Conservation (phyloP, 148 eudicot species). For the Limonium bicolor region DNA sequence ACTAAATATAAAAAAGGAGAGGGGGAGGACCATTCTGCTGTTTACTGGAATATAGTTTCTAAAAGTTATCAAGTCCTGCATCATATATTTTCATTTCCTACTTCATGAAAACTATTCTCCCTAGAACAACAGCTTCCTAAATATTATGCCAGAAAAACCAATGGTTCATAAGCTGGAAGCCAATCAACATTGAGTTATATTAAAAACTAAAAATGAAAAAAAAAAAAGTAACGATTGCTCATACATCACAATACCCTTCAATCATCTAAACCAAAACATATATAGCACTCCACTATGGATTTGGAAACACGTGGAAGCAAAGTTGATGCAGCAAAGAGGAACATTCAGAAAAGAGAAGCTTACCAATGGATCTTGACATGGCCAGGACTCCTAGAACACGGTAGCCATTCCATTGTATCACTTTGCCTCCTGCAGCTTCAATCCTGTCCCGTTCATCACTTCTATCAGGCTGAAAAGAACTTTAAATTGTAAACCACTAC, state of each 20-base stretch:
- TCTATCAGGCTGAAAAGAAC: conserved; percentile 35
- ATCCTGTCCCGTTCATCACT: conserved; percentile 64
- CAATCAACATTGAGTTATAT: too few relatives aligned
- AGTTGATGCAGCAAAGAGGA: background rate
- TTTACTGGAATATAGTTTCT: too few relatives aligned
- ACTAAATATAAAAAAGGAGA: too few relatives aligned
- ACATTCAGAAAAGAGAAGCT: conserved; percentile 6
- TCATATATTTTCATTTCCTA: too few relatives aligned
- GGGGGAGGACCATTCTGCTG: too few relatives aligned
- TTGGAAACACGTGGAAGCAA: background rate
- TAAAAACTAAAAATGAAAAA: background rate
- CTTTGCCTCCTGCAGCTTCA: conserved; percentile 61
- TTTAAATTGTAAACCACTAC: background rate
- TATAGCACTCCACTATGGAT: background rate
- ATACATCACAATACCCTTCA: background rate
- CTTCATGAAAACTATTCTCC: too few relatives aligned
- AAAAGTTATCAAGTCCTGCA: too few relatives aligned
- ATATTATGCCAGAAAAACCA: too few relatives aligned
- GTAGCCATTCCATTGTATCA: conserved; percentile 58
- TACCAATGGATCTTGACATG: conserved; percentile 67
- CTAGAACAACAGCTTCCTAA: too few relatives aligned
- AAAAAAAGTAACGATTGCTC: background rate
- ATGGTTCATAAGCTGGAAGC: too few relatives aligned
- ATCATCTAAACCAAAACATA: background rate
- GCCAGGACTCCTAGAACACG: conserved; percentile 69